Evolutionary conservation across 345 rosid species (phyloP), one percentile per base, ranked within the genome.

Genomic region (Trapa bicornis): DNA sequence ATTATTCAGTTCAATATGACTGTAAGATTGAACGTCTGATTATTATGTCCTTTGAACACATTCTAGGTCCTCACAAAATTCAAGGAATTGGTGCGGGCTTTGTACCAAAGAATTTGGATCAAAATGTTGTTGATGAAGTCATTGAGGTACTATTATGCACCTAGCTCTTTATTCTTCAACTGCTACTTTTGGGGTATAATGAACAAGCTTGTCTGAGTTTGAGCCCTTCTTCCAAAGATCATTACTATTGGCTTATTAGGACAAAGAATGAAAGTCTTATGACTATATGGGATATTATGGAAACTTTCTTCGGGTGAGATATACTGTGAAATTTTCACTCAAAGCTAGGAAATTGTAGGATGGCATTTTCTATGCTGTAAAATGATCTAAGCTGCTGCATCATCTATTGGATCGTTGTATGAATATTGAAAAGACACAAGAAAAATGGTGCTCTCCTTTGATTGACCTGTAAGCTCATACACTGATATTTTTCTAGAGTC

Each of bases 81-180:
- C 97, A 93, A 81, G 98, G 98, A 70, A 93, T 93, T 66, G 98
- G 98, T 79, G 98, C 98, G 63, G 98, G 98, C 70, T 93, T 93
- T 79, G 80, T 93, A 56, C 98, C 98, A 58, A 75, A 82, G 77
- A 89, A 89, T 77, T 77, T 89, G 82, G 89, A 93, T 79, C 83
- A 72, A 72, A 74, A 73, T 71, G 69, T 88, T 69, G 71, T 93
- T 71, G 96, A 93, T 83, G 98, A 93, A 89, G 81, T 93, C 74
- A 80, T 93, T 64, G 78, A 88, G 86, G 98, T 58, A 58, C 9
- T 29, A 0, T 37, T 58, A 37, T 58, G 9, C 1, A 8, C 38
- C 0, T 2, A 2, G 12, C 37, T 32, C 1, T 32, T 58, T 32
- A 3, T 58, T 10, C 38, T 58, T 32, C 8, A 57, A 57, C 29